Conservation (phyloP, 2,329 filamentous ascomycete species). For the Diaporthe longicolla region DNA sequence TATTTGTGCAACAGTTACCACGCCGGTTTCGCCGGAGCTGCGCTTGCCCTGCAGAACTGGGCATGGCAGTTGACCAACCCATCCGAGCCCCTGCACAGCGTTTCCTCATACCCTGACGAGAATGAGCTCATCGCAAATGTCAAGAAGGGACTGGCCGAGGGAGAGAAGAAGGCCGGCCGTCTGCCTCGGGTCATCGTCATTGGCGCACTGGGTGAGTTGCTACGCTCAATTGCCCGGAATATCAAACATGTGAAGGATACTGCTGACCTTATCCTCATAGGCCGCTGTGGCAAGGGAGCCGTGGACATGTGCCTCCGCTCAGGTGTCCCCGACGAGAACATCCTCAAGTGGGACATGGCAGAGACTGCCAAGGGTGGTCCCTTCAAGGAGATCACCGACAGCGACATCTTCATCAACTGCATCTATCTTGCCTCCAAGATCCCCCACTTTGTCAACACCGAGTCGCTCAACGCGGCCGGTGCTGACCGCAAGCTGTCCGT, state of each 20-base stretch:
- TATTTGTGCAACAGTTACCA: slow-evolving; percentile 30
- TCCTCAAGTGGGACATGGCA: slow-evolving; percentile 80
- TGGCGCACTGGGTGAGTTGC: slow-evolving; percentile 63
- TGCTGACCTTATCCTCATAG: slow-evolving; percentile 55
- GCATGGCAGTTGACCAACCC: slow-evolving; percentile 81
- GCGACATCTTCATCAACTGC: slow-evolving; percentile 87
- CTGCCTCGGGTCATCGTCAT: slow-evolving; percentile 86
- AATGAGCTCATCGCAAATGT: slow-evolving; percentile 79
- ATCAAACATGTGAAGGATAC: background rate
- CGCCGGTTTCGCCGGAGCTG: slow-evolving; percentile 63
- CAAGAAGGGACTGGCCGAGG: slow-evolving; percentile 77
- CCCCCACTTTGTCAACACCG: slow-evolving; percentile 82
- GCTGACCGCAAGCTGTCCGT: slow-evolving; percentile 79
- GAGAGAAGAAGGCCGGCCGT: slow-evolving; percentile 73
- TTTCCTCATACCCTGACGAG: slow-evolving; percentile 81
- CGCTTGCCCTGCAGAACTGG: slow-evolving; percentile 85
- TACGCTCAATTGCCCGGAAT: too few relatives aligned
- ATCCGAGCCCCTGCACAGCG: slow-evolving; percentile 75
- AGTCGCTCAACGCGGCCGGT: slow-evolving; percentile 73
- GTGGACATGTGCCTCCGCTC: slow-evolving; percentile 83
- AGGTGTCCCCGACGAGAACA: slow-evolving; percentile 78
- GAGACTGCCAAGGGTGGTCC: slow-evolving; percentile 85
- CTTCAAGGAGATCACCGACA: slow-evolving; percentile 82
- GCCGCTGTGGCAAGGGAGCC: slow-evolving; percentile 87
- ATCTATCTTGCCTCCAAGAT: slow-evolving; percentile 88